Evolutionary conservation across 2,329 filamentous ascomycete species (phyloP).

Genomic region (Verticillium nonalfalfae): DNA sequence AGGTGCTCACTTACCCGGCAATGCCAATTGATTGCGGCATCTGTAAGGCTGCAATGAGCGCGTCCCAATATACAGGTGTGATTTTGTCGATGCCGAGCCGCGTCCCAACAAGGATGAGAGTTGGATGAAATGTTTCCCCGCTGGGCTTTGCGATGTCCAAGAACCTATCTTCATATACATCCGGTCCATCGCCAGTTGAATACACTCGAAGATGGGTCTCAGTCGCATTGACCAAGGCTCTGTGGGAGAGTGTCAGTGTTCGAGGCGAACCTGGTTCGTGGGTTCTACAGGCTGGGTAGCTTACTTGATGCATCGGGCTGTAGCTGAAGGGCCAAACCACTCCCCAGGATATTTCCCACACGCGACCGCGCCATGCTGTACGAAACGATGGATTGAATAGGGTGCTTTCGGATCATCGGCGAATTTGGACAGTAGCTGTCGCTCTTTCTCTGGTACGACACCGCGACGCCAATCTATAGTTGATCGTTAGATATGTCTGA

Average conservation of each 20-base stretch:
- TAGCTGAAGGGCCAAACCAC: slow-evolving; percentile 98
- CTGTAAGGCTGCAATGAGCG: slow-evolving; percentile 77
- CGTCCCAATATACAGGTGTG: slow-evolving; percentile 91
- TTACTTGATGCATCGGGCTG: slow-evolving; percentile 88
- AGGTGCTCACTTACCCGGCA: slow-evolving; percentile 61
- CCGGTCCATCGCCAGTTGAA: slow-evolving; percentile 80
- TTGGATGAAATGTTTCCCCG: slow-evolving; percentile 67
- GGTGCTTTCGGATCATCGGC: slow-evolving; percentile 80
- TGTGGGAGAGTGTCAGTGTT: neutral
- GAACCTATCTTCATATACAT: slow-evolving; percentile 89
- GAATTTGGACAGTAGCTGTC: slow-evolving; percentile 70
- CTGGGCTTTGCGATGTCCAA: slow-evolving; percentile 67
- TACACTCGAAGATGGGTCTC: slow-evolving; percentile 70
- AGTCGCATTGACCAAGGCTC: slow-evolving; percentile 23
- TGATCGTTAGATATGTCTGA: neutral
- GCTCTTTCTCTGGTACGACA: slow-evolving; percentile 52
- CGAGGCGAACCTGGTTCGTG: neutral
- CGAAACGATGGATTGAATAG: slow-evolving; percentile 94
- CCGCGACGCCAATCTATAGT: slow-evolving; percentile 67
- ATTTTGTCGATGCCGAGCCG: slow-evolving; percentile 90
- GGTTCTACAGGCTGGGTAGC: slow-evolving; percentile 22
- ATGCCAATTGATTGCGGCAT: slow-evolving; percentile 94
- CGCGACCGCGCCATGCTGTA: slow-evolving; percentile 74
- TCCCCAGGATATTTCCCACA: slow-evolving; percentile 95
- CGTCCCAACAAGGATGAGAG: slow-evolving; percentile 81